A percentile compares a stretch with the other conserved stretches of the same genome.
Conservation (phyloP, 2,329 filamentous ascomycete genomes). For the Coniochaeta hoffmannii region DNA sequence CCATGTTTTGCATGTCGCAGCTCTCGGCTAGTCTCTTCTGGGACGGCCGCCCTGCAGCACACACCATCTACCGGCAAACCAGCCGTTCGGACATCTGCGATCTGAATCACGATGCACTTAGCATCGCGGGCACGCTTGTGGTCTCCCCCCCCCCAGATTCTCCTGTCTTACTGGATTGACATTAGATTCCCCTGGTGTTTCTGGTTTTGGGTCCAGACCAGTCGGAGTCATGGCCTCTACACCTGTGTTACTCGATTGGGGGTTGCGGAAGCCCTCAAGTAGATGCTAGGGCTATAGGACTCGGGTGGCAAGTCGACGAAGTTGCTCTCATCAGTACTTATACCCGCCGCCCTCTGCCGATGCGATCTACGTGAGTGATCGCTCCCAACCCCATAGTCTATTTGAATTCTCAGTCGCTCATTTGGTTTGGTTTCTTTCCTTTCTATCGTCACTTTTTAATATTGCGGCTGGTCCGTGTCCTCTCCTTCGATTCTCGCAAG, state of each 20-base stretch:
- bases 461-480: background rate
- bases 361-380: background rate
- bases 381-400: background rate
- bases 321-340: background rate
- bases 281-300: background rate
- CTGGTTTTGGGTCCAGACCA: background rate
- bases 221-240: background rate
- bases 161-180: background rate
- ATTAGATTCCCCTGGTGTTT: background rate
- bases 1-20: background rate
- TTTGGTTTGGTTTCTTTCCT: background rate
- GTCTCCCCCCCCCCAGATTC: background rate
- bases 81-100: background rate
- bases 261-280: background rate
- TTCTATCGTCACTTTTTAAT: background rate
- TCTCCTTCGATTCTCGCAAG: background rate
- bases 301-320: background rate
- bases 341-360: background rate
- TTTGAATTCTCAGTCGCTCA: background rate
- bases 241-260: background rate
- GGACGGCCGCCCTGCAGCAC: background rate
- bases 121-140: background rate
- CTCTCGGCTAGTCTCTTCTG: background rate
- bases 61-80: background rate
- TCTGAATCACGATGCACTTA: background rate